Base-by-base conservation (phyloP, 2,329 filamentous ascomycete species). In the Colletotrichum acutatum region DNA sequence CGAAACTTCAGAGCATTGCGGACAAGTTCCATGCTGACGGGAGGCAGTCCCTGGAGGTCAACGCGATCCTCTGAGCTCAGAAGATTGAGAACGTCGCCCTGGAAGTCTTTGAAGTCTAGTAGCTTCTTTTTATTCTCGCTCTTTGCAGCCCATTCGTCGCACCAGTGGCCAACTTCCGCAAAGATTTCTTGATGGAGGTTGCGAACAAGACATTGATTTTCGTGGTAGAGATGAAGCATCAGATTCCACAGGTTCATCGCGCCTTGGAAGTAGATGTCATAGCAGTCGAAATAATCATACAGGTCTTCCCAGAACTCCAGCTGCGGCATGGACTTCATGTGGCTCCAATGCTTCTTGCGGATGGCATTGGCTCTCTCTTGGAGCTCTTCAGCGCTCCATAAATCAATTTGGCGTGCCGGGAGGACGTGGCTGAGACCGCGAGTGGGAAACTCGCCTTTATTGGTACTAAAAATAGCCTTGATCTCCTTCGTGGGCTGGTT, bases 211-310 rank as follows among this genome's bases (percentile, higher is more conserved):
- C 79, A 76, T 46, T 77, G 69, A 32, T 86, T 87, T 76, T 87
- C 85, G 19, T 80, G 79, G 53, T 76, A 78, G 1, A 88, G 76
- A 9, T 82, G 80, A 34, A 83, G 81, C 57, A 87, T 75, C 42
- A 88, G 80, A 30, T 84, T 85, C 83, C 83, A 87, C 14, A 89
- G 79, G 73, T 89, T 89, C 72, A 84, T 79, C 0, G 84, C 84
- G 8, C 87, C 87, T 14, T 83, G 79, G 46, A 81, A 60, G 77
- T 86, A 89, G 32, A 89, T 78, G 62, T 89, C 87, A 11, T 78
- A 71, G 1, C 83, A 81, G 74, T 89, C 87, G 60, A 86, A 89
- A 74, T 85, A 88, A 2, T 78, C 75, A 79, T 84, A 88, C 26
- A 89, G 77, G 30, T 86, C 83, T 46, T 82, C 80, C 78, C 82